Conservation (phyloP, 129 eudicot genomes). For the Smallanthus sonchifolius region DNA sequence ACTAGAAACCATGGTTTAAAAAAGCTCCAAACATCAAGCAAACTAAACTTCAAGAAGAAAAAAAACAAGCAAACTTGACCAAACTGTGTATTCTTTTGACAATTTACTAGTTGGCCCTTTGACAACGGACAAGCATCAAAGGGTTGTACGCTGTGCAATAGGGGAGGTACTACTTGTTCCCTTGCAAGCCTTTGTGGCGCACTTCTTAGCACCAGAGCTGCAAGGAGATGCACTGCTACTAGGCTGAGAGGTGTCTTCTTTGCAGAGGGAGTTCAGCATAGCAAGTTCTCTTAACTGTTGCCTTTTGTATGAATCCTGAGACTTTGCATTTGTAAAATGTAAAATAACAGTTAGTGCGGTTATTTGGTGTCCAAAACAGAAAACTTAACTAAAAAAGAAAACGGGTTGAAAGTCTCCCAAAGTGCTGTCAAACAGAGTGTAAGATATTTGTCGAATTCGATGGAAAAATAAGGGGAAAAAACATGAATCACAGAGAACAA, state of each 20-base stretch:
- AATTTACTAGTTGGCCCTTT: neutral
- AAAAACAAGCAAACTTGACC: neutral
- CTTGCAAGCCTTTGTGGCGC: conserved; percentile 46
- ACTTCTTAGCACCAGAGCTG: conserved; percentile 51
- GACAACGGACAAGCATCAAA: neutral
- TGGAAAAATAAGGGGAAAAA: too few species aligned
- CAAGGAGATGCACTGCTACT: conserved; percentile 64
- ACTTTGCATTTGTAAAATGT: conserved; percentile 30
- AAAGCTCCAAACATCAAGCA: conserved; percentile 12
- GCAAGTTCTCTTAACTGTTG: conserved; percentile 69
- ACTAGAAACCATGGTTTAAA: conserved; percentile 2
- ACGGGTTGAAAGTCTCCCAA: neutral
- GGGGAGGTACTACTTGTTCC: neutral
- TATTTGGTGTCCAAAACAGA: neutral
- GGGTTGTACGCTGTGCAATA: neutral
- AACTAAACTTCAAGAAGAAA: neutral
- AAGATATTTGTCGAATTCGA: too few species aligned
- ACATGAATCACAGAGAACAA: too few species aligned
- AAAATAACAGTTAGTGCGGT: neutral
- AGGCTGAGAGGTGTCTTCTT: conserved; percentile 59
- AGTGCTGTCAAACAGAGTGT: too few species aligned
- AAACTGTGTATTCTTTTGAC: neutral
- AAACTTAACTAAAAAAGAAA: neutral
- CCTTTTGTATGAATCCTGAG: conserved; percentile 52
- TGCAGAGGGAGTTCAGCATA: conserved; percentile 43